Conservation (phyloP, 2,329 filamentous ascomycete genomes). For the Fusarium cyanostomum region DNA sequence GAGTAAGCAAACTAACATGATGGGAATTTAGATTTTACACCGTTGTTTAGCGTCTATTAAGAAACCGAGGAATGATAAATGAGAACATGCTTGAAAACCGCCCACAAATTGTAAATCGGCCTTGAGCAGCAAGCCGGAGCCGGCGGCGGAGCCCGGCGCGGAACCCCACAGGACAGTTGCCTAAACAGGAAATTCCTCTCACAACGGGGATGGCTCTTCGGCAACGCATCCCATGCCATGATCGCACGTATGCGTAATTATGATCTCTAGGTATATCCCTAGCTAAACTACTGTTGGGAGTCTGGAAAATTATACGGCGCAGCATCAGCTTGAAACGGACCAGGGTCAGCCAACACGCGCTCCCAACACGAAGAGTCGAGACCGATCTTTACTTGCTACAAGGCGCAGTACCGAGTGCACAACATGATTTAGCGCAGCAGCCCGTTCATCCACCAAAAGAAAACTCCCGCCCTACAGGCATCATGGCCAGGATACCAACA, state of each 20-base stretch:
- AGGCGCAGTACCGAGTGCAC: slow-evolving; percentile 4
- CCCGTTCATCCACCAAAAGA: neutral
- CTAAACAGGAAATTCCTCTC: slow-evolving; percentile 28
- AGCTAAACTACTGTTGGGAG: too few species aligned
- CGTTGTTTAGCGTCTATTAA: neutral
- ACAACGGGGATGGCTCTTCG: neutral
- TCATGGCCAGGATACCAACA: slow-evolving; percentile 5
- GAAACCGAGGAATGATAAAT: neutral
- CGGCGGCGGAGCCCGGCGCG: slow-evolving; percentile 17
- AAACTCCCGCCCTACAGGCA: neutral
- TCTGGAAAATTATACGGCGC: neutral
- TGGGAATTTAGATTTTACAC: neutral
- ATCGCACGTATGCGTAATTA: too few species aligned
- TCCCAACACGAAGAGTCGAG: slow-evolving; percentile 5
- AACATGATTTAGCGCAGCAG: slow-evolving; percentile 8
- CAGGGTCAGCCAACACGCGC: slow-evolving; percentile 2
- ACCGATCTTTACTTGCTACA: neutral
- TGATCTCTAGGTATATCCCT: too few species aligned
- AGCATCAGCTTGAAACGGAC: neutral
- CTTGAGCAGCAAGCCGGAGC: slow-evolving; percentile 7
- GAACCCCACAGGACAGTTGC: slow-evolving; percentile 21
- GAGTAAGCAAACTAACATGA: neutral
- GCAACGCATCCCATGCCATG: neutral
- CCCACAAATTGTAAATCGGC: neutral
- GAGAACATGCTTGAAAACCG: neutral